Base-by-base conservation (phyloP, 495 filamentous ascomycete species). In the Polyplosphaeria fusca region DNA sequence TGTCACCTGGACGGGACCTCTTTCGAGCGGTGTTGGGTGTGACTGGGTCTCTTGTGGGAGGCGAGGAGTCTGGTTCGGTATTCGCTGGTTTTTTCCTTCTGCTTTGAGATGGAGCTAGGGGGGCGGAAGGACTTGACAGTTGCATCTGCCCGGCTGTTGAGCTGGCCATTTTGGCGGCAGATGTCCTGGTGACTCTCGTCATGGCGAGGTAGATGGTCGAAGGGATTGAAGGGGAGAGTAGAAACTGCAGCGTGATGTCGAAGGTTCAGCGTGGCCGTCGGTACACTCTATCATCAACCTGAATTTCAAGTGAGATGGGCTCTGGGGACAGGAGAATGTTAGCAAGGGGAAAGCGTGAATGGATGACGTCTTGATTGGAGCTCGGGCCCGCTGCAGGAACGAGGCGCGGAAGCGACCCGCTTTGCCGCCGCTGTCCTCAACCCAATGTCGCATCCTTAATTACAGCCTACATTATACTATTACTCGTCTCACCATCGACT, bases 61-160 rank as follows among this genome's bases (percentile, higher is more conserved):
- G 41, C 9, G 44, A 32, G 2, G 24, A 16, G 2, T 12, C 19
- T 5, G 22, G 11, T n/a, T 63, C 53, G 2, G 16, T 20, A 16
- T 48, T 49, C 12, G 25, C 16, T 12, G 19, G 30, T 30, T 53
- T 63, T 23, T 38, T 51, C 20, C 58, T 62, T 3, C 43, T 27
- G 14, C 26, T 45, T 18, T 47, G 51, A 2, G 24, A 26, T 18
- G 56, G 58, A 3, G 18, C 59, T 50, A 64, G 67, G 14, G 63
- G 68, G 18, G 59, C 35, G 35, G 67, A 67, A 27, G 68, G 68
- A 39, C 68, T 69, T 18, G 70, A 72, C 5, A 72, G 63, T 46
- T 69, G 68, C 43, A 66, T 53, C 12, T 47, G 27, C 30, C 56
- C 49, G n/a, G 28, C 25, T 9, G 52, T 43, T 3, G 5, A 24